A percentile compares a stretch with the other conserved stretches of the same genome.
Evolutionary conservation across 495 filamentous ascomycete species (phyloP).

Genomic region (Neurospora sp.): DNA sequence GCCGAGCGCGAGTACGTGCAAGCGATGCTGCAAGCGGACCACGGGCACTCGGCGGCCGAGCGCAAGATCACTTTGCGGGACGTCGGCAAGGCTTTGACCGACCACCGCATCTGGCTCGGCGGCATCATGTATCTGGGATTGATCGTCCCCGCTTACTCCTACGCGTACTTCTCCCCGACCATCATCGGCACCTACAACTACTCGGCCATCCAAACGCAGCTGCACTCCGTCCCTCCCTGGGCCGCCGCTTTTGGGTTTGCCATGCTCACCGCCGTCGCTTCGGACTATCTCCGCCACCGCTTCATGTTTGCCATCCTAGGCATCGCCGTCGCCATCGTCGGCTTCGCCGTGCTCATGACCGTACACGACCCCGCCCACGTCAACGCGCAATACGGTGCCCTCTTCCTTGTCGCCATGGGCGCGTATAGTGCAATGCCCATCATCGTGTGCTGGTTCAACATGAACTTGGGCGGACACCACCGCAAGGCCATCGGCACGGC

Average conservation of each 20-base stretch:
- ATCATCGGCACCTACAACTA: constrained; percentile 65
- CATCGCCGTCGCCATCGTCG: constrained; percentile 54
- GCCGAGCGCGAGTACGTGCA: constrained; percentile 70
- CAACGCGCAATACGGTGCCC: constrained; percentile 50
- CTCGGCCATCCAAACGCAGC: constrained; percentile 60
- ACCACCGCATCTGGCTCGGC: constrained; percentile 60
- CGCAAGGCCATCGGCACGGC: constrained; percentile 72
- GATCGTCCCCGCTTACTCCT: constrained; percentile 77
- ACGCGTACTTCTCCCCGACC: constrained; percentile 60
- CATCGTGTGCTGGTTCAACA: constrained; percentile 86
- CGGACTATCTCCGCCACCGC: constrained; percentile 63
- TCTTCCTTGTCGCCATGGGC: constrained; percentile 62
- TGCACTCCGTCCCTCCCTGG: constrained; percentile 80
- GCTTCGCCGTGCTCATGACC: constrained; percentile 62
- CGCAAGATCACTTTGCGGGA: constrained; percentile 53
- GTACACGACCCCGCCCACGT: constrained; percentile 44
- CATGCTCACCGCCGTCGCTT: constrained; percentile 58
- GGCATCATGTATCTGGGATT: constrained; percentile 87
- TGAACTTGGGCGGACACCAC: constrained; percentile 85
- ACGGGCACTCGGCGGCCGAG: constrained; percentile 63
- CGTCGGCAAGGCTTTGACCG: constrained; percentile 62
- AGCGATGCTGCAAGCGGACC: constrained; percentile 65
- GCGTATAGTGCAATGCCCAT: constrained; percentile 70
- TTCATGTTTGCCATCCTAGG: constrained; percentile 62
- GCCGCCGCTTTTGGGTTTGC: constrained; percentile 67